A percentile compares a stretch with the other conserved stretches of the same genome.
phyloP scores from a whole-genome alignment of 1,139 yeast genomes.

The Yamadazyma jaroonii region DNA sequence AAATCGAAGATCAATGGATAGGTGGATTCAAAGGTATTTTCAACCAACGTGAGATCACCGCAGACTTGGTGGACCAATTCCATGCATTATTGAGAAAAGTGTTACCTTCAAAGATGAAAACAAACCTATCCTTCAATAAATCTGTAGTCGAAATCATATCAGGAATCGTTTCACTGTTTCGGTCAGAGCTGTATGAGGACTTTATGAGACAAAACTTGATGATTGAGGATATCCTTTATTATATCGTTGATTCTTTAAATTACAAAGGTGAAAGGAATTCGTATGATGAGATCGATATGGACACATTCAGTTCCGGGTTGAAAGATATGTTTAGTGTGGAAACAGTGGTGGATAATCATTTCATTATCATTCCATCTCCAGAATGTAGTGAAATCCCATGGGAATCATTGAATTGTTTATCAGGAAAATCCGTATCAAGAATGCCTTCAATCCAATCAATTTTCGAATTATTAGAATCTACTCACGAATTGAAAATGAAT shows the following conservation, averaged over 20 bases:
- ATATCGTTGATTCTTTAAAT: conserved; percentile 56
- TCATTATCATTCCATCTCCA: conserved; percentile 67
- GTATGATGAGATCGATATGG: conserved; percentile 63
- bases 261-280: conserved; percentile 66
- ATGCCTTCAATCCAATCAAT: conserved; percentile 65
- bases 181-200: background rate
- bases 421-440: conserved; percentile 60
- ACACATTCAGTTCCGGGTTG: conserved; percentile 45
- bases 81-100: conserved; percentile 7
- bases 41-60: conserved; percentile 11
- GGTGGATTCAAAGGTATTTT: conserved; percentile 78
- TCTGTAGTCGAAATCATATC: background rate
- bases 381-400: conserved; percentile 74
- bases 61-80: conserved; percentile 3
- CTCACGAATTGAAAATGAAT: conserved; percentile 1
- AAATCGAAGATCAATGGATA: conserved; percentile 68
- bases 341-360: conserved; percentile 44
- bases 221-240: conserved; percentile 60
- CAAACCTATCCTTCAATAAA: background rate
- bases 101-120: conserved; percentile 4
- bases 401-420: conserved; percentile 71
- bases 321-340: conserved; percentile 28
- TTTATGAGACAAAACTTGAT: conserved; percentile 17
- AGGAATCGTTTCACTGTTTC: background rate
- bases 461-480: conserved; percentile 29